A percentile compares a stretch with the other conserved stretches of the same genome.
phyloP scores from a whole-genome alignment of 1,284 basidiomycete species.

The Coniferiporia sulphurascens region DNA sequence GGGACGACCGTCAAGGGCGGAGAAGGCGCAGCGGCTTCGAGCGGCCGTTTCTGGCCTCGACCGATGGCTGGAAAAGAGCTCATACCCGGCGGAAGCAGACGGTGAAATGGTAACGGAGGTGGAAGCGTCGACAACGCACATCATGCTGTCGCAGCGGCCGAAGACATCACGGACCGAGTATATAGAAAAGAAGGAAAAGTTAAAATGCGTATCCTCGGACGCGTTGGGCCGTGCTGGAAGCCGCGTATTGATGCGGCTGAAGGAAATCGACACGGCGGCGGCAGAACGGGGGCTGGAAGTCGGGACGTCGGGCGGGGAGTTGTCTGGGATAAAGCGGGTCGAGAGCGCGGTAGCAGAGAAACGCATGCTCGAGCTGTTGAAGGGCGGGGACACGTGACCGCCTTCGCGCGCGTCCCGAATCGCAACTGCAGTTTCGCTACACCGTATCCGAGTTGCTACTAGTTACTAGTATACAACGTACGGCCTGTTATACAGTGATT shows the following conservation, averaged over 20 bases:
- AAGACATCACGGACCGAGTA: conserved; percentile 36
- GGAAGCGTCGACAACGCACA: conserved; percentile 27
- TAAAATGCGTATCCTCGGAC: conserved; percentile 31
- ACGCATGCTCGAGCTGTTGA: conserved; percentile 40
- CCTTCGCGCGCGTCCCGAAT: background rate
- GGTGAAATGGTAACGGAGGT: background rate
- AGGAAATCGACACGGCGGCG: conserved; percentile 44
- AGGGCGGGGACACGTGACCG: conserved; percentile 33
- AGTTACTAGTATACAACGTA: background rate
- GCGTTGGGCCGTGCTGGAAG: conserved; percentile 40
- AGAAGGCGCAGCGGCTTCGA: conserved; percentile 50
- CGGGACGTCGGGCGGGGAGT: conserved; percentile 38
- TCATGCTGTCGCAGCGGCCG: conserved; percentile 35
- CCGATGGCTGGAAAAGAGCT: conserved; percentile 44
- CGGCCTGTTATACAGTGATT: background rate
- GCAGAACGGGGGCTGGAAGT: conserved; percentile 37
- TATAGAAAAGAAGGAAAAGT: conserved; percentile 32
- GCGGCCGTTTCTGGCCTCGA: conserved; percentile 46
- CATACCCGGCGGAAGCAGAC: conserved; percentile 20
- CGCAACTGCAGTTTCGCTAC: background rate
- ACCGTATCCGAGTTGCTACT: background rate
- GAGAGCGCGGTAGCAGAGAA: conserved; percentile 41
- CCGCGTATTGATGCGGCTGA: conserved; percentile 47
- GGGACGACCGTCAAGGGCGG: conserved; percentile 62
- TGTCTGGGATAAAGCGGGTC: conserved; percentile 45